A percentile compares a stretch with the other conserved stretches of the same genome.
phyloP scores from a whole-genome alignment of 495 filamentous ascomycete genomes.

The Trichoderma asperelloides region DNA sequence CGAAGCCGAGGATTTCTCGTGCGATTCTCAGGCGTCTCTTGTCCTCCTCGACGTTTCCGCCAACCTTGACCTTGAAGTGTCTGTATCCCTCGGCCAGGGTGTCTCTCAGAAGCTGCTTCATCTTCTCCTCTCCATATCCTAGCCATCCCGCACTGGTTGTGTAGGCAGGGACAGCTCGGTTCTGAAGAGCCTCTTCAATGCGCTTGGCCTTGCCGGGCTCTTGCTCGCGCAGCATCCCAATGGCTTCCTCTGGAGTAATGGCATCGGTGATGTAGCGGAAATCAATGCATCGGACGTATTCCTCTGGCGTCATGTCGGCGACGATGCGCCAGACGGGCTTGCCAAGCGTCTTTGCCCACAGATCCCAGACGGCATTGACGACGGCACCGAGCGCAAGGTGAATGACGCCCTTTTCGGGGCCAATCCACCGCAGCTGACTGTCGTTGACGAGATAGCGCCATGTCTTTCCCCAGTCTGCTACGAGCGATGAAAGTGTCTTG shows the following conservation, averaged over 20 bases:
- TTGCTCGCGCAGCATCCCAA: constrained; percentile 55
- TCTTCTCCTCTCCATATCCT: constrained; percentile 84
- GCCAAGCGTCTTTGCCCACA: constrained; percentile 77
- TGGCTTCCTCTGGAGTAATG: constrained; percentile 77
- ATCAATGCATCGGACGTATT: constrained; percentile 81
- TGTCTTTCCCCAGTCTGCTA: constrained; percentile 75
- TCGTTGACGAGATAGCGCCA: constrained; percentile 89
- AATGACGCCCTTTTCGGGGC: constrained; percentile 90
- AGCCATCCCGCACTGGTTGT: constrained; percentile 89
- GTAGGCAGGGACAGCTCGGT: constrained; percentile 75
- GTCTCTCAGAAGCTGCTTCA: constrained; percentile 61
- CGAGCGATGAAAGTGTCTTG: constrained; percentile 65
- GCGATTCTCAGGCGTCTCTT: constrained; percentile 61
- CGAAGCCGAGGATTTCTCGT: constrained; percentile 74
- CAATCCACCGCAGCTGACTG: constrained; percentile 88
- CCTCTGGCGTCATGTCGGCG: constrained; percentile 78
- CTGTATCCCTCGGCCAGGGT: constrained; percentile 66
- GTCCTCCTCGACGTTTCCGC: constrained; percentile 62
- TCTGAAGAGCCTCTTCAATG: constrained; percentile 59
- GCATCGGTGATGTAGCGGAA: constrained; percentile 92
- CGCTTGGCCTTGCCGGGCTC: constrained; percentile 57
- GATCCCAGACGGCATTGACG: constrained; percentile 90
- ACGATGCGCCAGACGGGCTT: constrained; percentile 91
- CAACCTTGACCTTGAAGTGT: constrained; percentile 93
- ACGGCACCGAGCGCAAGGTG: constrained; percentile 86